These are phyloP conservation scores for Epichloe glyceriae DNA, from an alignment of 2,329 filamentous ascomycete genomes.

Conservation along the genomic window DNA sequence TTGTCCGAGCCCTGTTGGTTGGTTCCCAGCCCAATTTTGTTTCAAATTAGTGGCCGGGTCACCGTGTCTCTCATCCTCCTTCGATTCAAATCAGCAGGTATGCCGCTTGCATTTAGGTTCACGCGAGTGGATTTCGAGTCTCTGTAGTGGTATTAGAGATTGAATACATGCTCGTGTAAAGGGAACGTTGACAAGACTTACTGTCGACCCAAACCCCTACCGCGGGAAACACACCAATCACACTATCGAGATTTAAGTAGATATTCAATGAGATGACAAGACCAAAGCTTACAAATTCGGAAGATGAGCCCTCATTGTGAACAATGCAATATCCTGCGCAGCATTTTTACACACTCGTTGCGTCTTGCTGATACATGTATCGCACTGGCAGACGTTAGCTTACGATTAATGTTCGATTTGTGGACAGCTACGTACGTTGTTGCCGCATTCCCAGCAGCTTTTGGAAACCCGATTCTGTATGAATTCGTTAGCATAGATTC, in stretches of 20 bases:
- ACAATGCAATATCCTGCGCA: slow-evolving; percentile 69
- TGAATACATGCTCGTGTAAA: background rate
- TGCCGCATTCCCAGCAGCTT: slow-evolving; percentile 79
- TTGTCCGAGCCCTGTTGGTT: too few species aligned
- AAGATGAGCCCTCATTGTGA: slow-evolving; percentile 70
- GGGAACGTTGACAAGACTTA: slow-evolving; percentile 4
- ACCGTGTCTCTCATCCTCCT: slow-evolving; percentile 7
- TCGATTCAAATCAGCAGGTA: slow-evolving; percentile 4
- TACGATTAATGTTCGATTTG: slow-evolving; percentile 1
- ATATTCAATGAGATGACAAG: background rate
- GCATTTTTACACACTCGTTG: slow-evolving; percentile 62
- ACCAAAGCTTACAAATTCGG: slow-evolving; percentile 35
- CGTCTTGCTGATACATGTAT: slow-evolving; percentile 57
- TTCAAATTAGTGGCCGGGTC: slow-evolving; percentile 5
- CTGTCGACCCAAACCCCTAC: slow-evolving; percentile 20
- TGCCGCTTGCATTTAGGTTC: background rate
- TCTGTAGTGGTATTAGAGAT: background rate
- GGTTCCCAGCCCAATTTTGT: background rate
- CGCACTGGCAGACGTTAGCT: slow-evolving; percentile 40
- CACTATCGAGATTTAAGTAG: slow-evolving; percentile 26
- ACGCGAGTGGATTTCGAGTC: slow-evolving; percentile 1
- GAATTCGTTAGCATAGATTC: background rate
- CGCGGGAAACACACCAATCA: slow-evolving; percentile 27
- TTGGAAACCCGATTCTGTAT: slow-evolving; percentile 43
- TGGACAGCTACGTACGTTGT: slow-evolving; percentile 43